Conservation (phyloP, 495 filamentous ascomycete genomes). For the Astrothelium subdiscretum region DNA sequence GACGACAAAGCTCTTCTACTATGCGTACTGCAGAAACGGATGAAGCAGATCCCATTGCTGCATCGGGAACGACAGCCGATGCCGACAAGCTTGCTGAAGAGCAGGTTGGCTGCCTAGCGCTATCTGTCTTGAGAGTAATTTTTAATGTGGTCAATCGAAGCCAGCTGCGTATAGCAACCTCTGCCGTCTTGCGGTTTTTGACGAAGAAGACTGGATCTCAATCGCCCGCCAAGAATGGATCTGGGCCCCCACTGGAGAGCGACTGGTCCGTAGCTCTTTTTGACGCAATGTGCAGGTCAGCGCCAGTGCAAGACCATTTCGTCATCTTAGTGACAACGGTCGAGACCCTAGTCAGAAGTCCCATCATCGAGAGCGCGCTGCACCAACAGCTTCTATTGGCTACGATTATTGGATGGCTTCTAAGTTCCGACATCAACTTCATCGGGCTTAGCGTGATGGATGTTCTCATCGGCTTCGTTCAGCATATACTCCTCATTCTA, state of each 20-base stretch:
- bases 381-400: conserved; percentile 59
- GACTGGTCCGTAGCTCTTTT: conserved; percentile 75
- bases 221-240: conserved; percentile 5
- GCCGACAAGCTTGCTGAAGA: conserved; percentile 78
- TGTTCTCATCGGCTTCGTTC: conserved; percentile 66
- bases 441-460: conserved; percentile 93
- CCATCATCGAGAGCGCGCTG: conserved; percentile 53
- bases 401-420: conserved; percentile 63
- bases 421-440: conserved; percentile 79
- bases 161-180: conserved; percentile 65
- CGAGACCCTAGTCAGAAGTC: conserved; percentile 55
- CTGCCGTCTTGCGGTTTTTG: conserved; percentile 60
- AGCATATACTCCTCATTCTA: conserved; percentile 63
- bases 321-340: conserved; percentile 70
- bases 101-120: conserved; percentile 68
- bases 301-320: conserved; percentile 84
- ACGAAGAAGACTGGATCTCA: conserved; percentile 2
- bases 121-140: conserved; percentile 70
- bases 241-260: conserved; percentile 25
- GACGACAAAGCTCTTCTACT: conserved; percentile 68
- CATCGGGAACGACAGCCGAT: conserved; percentile 65
- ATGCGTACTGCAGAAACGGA: conserved; percentile 56
- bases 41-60: conserved; percentile 51
- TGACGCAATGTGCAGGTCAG: conserved; percentile 66
- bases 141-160: conserved; percentile 62